A percentile compares a stretch with the other conserved stretches of the same genome.
Evolutionary conservation across 1,284 basidiomycete genomes (phyloP).

Genomic region (Trametes polyzona): DNA sequence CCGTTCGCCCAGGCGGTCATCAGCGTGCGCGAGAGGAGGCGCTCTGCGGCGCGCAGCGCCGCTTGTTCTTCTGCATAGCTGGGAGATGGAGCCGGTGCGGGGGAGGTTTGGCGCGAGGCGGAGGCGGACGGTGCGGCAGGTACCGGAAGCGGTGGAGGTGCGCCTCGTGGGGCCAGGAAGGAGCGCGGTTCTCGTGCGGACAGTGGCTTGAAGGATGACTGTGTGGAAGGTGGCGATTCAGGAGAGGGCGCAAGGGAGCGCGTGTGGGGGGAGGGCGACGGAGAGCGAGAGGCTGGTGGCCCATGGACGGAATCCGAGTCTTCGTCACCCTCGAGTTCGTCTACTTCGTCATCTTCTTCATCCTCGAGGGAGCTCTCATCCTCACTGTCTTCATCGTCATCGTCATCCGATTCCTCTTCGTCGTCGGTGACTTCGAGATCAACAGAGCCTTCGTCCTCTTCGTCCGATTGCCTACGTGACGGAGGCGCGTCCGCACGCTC

Average conservation of each 20-base stretch:
- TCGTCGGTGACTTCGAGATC: conserved; percentile 26
- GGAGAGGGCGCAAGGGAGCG: conserved; percentile 23
- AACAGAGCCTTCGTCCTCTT: conserved; percentile 23
- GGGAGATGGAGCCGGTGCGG: conserved; percentile 25
- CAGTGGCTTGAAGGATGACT: not conserved
- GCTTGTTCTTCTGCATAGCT: conserved; percentile 51
- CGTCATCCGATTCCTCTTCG: conserved; percentile 29
- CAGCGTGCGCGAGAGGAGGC: conserved; percentile 64
- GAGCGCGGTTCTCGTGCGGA: not conserved
- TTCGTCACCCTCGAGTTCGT: conserved; percentile 28
- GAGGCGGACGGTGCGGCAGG: conserved; percentile 5
- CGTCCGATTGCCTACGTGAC: conserved; percentile 3
- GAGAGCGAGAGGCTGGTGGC: conserved; percentile 31
- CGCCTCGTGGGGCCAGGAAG: not conserved
- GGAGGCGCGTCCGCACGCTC: conserved; percentile 39
- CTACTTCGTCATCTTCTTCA: conserved; percentile 14
- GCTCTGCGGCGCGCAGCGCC: conserved; percentile 55
- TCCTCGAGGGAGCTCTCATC: conserved; percentile 13
- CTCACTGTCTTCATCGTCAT: conserved; percentile 28
- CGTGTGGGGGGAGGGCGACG: conserved; percentile 22
- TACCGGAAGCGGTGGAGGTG: not conserved
- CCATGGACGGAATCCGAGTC: conserved; percentile 25
- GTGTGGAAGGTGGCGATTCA: conserved; percentile 15
- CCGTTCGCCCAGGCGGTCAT: conserved; percentile 57
- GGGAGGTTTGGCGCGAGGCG: conserved; percentile 12